Base-by-base conservation (phyloP, 1,284 basidiomycete species). In the Ceratorhiza oryzae-sativae region DNA sequence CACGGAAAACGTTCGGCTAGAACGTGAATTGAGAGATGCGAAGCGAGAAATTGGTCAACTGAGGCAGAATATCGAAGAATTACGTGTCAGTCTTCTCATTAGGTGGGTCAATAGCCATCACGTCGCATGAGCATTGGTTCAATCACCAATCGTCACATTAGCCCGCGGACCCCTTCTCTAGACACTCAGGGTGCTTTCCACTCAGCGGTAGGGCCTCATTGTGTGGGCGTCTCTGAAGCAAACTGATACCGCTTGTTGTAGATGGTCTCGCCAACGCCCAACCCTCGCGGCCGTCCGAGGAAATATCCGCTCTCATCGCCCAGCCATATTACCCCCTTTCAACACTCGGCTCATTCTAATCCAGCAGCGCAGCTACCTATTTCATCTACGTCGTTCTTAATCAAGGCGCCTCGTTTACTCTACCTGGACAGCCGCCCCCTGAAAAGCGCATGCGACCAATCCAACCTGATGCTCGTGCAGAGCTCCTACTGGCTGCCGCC, bases 391-490 rank as follows among this genome's bases (percentile, higher is more conserved):
- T 48, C 56, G n/a, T 71, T 23, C 46, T 71, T n/a, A 71, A 71
- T 60, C 42, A 23, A 32, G 46, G 55, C 20, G 3, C 20, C 51
- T 42, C 49, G n/a, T 20, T 56, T 36, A 3, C 46, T 20, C 20
- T 32, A 42, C 36, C 55, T 15, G 34, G 27, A 23, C 56, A 71
- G 23, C 68, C 68, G 6, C 68, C 68, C 5, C 68, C 67, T 9
- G 67, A 60, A 41, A 71, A 71, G 27, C 42, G 68, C 10, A 49
- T 71, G 68, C 55, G 55, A 15, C 51, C 42, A n/a, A 59, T 55
- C 30, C 67, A 70, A 27, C 67, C 67, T 25, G 67, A 70, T 42
- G 67, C 67, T 45, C 67, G 67, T 25, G 53, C 67, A 59, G 67
- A 70, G 42, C n/a, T 70, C 12, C 67, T 70, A 4, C 42, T 70